phyloP scores from a whole-genome alignment of 176 grass and related monocot species.

The Eremochloa ophiuroides region DNA sequence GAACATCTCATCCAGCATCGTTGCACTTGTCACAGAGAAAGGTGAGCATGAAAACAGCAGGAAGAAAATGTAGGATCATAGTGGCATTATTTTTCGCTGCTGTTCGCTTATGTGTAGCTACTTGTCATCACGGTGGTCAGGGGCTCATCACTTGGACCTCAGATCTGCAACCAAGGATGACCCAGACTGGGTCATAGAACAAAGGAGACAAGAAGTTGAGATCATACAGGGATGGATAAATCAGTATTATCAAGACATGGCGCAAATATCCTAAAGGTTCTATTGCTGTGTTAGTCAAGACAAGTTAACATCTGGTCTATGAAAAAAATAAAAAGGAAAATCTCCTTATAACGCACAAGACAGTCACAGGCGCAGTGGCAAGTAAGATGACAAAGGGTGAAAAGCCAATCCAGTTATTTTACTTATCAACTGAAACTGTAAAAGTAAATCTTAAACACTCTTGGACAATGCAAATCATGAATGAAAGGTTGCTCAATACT shows the following conservation, averaged over 20 bases:
- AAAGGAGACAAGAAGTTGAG: slow-evolving; percentile 64
- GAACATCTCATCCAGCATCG: slow-evolving; percentile 85
- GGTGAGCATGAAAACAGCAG: slow-evolving; percentile 35
- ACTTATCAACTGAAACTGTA: no score
- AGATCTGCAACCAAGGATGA: slow-evolving; percentile 68
- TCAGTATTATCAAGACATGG: slow-evolving; percentile 62
- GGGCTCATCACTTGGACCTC: slow-evolving; percentile 83
- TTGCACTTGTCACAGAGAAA: slow-evolving; percentile 78
- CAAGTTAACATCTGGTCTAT: slow-evolving; percentile 17
- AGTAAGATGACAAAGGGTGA: no score
- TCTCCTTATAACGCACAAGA: no score
- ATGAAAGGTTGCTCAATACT: no score
- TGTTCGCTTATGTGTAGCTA: neutral
- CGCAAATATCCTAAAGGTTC: slow-evolving; percentile 15
- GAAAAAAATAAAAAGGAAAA: neutral
- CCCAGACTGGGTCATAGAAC: slow-evolving; percentile 67
- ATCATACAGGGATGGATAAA: slow-evolving; percentile 77
- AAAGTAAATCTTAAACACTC: no score
- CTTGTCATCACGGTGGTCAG: slow-evolving; percentile 26
- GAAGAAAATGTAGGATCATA: neutral
- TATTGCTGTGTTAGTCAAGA: neutral
- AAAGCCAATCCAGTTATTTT: no score
- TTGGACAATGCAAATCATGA: no score
- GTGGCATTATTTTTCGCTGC: neutral
- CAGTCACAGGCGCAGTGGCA: no score